Evolutionary conservation across 257 asterid genomes (phyloP).

Genomic region (Parsonsia alboflavescens): DNA sequence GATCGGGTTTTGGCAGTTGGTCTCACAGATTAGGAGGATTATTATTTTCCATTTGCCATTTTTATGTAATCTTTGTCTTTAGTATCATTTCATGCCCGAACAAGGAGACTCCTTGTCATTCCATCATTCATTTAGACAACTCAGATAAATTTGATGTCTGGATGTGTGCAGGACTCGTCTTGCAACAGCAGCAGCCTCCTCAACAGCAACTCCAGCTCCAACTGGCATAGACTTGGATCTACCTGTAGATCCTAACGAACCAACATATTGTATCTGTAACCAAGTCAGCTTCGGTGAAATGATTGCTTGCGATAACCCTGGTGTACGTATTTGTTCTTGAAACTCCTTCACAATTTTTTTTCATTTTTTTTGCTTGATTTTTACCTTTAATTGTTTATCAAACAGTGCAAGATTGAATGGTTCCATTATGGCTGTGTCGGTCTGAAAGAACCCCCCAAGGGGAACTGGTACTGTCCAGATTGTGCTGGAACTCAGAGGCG

Average conservation of each 20-base stretch:
- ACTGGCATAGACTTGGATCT: conserved; percentile 76
- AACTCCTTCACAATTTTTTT: not conserved
- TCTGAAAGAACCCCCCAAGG: conserved; percentile 88
- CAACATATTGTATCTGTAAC: conserved; percentile 92
- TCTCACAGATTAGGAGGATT: not conserved
- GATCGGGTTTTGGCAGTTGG: not conserved
- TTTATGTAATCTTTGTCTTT: too few species aligned
- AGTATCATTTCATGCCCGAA: not conserved
- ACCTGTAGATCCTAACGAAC: conserved; percentile 98
- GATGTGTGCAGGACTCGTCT: conserved; percentile 62
- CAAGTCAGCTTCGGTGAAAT: conserved; percentile 99
- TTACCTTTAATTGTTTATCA: not conserved
- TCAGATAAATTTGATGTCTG: not conserved
- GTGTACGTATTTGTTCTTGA: conserved; percentile 37
- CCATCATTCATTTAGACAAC: not conserved
- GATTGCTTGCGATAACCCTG: conserved; percentile 96
- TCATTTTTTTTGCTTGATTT: not conserved
- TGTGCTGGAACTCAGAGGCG: conserved; percentile 73
- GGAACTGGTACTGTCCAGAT: conserved; percentile 92
- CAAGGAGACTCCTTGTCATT: conserved; percentile 2
- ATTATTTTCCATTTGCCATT: not conserved
- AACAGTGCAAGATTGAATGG: conserved; percentile 99
- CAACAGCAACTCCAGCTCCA: conserved; percentile 45
- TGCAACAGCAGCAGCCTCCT: conserved; percentile 45
- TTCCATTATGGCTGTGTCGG: conserved; percentile 94